Percentiles rank a stretch among this genome's conserved stretches.
phyloP scores from a whole-genome alignment of 1,139 yeast genomes.

The Lodderomyces metapsilosis region DNA sequence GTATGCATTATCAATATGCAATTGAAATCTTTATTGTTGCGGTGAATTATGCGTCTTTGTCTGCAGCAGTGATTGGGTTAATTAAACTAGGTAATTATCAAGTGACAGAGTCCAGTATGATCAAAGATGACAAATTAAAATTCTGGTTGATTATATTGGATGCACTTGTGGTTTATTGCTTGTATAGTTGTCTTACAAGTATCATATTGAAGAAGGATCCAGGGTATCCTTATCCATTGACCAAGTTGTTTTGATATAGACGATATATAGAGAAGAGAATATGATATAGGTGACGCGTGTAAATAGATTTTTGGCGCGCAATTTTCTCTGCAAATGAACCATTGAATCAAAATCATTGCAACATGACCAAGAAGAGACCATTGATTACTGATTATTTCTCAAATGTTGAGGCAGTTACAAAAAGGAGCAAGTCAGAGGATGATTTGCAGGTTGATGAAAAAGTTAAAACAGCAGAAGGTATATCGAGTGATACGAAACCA shows the following conservation, averaged over 20 bases:
- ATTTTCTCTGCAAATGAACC: neutral
- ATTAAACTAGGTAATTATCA: constrained; percentile 35
- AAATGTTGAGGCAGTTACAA: neutral
- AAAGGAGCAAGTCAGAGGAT: constrained; percentile 13
- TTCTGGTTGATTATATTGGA: constrained; percentile 20
- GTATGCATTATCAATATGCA: constrained; percentile 62
- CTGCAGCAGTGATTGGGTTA: constrained; percentile 36
- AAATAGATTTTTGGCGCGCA: constrained; percentile 10
- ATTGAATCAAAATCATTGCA: too few relatives aligned
- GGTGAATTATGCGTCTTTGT: constrained; percentile 45
- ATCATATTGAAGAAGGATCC: constrained; percentile 39
- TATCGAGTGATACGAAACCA: neutral
- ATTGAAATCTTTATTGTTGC: constrained; percentile 57
- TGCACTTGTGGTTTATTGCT: constrained; percentile 23
- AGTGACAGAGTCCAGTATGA: constrained; percentile 19
- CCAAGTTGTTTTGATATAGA: constrained; percentile 28
- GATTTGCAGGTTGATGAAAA: constrained; percentile 7
- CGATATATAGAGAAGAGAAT: constrained; percentile 5
- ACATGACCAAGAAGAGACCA: constrained; percentile 9
- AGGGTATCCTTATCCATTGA: constrained; percentile 38
- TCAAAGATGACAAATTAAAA: constrained; percentile 20
- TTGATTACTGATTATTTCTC: constrained; percentile 15
- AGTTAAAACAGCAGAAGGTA: neutral
- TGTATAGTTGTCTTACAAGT: constrained; percentile 41
- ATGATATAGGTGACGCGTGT: too few relatives aligned